Evolutionary conservation across 306 rosid species (phyloP).

Genomic region (Bauhinia variegata): DNA sequence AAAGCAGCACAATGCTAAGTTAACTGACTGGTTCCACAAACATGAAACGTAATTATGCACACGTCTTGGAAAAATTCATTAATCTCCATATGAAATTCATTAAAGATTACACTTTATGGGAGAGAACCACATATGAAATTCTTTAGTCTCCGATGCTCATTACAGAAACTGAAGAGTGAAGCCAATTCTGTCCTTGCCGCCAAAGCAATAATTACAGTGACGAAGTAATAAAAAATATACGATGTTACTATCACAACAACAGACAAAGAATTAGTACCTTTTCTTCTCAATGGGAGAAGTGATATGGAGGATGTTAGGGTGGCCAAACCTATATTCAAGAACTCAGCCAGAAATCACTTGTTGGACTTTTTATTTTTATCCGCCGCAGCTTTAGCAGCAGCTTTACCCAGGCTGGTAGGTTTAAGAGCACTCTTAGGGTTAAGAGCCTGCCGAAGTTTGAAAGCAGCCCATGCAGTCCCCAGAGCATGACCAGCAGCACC

Average conservation of each 20-base stretch:
- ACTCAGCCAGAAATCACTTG: slow-evolving; percentile 42
- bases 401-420: slow-evolving; percentile 69
- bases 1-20: slow-evolving; percentile 20
- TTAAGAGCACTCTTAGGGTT: slow-evolving; percentile 76
- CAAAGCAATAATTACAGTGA: slow-evolving; percentile 28
- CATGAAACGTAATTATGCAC: slow-evolving; percentile 23
- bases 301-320: slow-evolving; percentile 1
- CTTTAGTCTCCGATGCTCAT: slow-evolving; percentile 34
- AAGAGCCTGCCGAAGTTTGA: slow-evolving; percentile 78
- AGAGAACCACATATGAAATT: too few species aligned
- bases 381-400: slow-evolving; percentile 76
- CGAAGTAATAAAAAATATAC: too few species aligned
- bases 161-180: slow-evolving; percentile 24
- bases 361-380: slow-evolving; percentile 57
- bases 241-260: not conserved
- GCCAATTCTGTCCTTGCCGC: slow-evolving; percentile 19
- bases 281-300: slow-evolving; percentile 5
- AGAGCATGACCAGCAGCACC: slow-evolving; percentile 90
- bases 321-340: slow-evolving; percentile 29
- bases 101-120: too few species aligned
- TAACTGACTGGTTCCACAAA: slow-evolving; percentile 6
- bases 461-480: slow-evolving; percentile 86
- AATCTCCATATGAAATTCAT: too few species aligned
- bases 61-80: slow-evolving; percentile 29
- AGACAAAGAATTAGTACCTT: not conserved